Evolutionary conservation across 2,329 filamentous ascomycete genomes (phyloP).

Genomic region (Claviceps spartinae): DNA sequence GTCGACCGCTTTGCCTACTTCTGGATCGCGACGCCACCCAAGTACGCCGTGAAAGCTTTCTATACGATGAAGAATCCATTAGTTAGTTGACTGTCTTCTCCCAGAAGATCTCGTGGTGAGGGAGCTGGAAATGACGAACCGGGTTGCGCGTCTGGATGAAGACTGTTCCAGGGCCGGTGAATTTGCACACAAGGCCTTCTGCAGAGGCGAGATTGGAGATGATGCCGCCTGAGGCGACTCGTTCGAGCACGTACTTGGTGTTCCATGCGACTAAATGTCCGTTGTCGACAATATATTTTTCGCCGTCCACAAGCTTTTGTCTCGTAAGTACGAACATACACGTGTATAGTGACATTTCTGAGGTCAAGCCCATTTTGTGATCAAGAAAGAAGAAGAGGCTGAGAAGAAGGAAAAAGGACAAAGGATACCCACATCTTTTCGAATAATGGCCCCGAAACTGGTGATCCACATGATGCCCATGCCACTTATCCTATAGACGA

Average conservation of each 20-base stretch:
- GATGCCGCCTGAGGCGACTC: slow-evolving; percentile 79
- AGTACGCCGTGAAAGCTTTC: slow-evolving; percentile 39
- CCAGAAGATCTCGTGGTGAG: background rate
- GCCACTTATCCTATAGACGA: slow-evolving; percentile 76
- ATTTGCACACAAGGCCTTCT: slow-evolving; percentile 90
- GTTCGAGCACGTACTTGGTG: slow-evolving; percentile 81
- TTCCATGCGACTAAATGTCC: slow-evolving; percentile 95
- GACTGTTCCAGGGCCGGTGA: slow-evolving; percentile 79
- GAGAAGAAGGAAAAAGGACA: background rate
- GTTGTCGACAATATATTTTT: slow-evolving; percentile 87
- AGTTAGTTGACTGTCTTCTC: background rate
- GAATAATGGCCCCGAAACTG: slow-evolving; percentile 87
- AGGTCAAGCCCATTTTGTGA: background rate
- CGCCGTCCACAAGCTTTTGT: slow-evolving; percentile 44
- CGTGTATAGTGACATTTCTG: background rate
- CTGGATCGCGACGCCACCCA: slow-evolving; percentile 31
- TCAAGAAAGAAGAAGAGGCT: background rate
- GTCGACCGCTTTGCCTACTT: slow-evolving; percentile 7
- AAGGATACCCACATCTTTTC: slow-evolving; percentile 60
- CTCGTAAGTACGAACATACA: background rate
- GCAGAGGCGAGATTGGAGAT: slow-evolving; percentile 73
- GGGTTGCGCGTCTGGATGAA: slow-evolving; percentile 89
- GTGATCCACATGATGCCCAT: slow-evolving; percentile 77
- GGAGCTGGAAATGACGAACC: slow-evolving; percentile 17
- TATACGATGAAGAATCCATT: slow-evolving; percentile 13